Evolutionary conservation across 139 green algal species (phyloP), one percentile per base, ranked within the genome.

Genomic region (Parachlorella kessleri): DNA sequence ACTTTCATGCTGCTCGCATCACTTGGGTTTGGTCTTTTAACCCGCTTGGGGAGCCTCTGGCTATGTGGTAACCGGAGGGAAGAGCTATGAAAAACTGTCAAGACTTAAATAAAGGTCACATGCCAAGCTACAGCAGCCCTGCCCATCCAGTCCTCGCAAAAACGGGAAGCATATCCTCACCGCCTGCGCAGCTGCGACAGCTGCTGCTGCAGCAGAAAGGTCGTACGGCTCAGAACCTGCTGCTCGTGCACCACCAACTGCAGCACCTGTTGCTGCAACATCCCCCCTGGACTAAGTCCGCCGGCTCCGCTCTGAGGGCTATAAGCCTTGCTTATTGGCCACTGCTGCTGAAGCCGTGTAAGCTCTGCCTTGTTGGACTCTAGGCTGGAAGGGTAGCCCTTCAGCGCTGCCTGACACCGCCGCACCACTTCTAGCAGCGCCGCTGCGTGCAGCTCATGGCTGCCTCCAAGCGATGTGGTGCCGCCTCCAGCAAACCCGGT

Each of bases 121-220:
- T n/a, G n/a, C n/a, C n/a, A n/a, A n/a, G n/a, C n/a, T n/a, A n/a
- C n/a, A n/a, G n/a, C n/a, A n/a, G n/a, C n/a, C n/a, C n/a, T n/a
- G n/a, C n/a, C n/a, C n/a, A n/a, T n/a, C n/a, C n/a, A n/a, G n/a
- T n/a, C n/a, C n/a, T n/a, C n/a, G n/a, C n/a, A n/a, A n/a, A n/a
- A n/a, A n/a, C n/a, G n/a, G n/a, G n/a, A n/a, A n/a, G n/a, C n/a
- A n/a, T n/a, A n/a, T n/a, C n/a, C n/a, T n/a, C n/a, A n/a, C n/a
- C n/a, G n/a, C n/a, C n/a, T n/a, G n/a, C n/a, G n/a, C 48, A 59
- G 48, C 48, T 18, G 48, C 48, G 14, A 18, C 55, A 72, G 42
- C 55, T 89, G 70, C 63, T 90, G 81, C 72, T 82, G 73, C 55
- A 87, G n/a, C 55, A 91, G 54, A 69, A 92, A 89, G 6, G 67